phyloP scores from a whole-genome alignment of 2,329 filamentous ascomycete genomes.

The Claviceps paspali region DNA sequence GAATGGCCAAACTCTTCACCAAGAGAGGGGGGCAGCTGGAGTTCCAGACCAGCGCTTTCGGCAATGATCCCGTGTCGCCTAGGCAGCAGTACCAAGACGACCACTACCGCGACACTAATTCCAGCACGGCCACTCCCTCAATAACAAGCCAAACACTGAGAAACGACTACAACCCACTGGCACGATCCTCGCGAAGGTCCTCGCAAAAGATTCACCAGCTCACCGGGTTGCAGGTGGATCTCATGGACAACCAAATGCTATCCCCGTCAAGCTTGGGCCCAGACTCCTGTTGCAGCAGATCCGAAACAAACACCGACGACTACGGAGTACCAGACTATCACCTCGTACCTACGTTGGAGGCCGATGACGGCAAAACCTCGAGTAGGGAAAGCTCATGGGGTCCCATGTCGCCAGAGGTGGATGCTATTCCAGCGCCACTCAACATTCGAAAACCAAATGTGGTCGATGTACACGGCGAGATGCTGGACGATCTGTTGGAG shows the following conservation, averaged over 20 bases:
- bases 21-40: neutral
- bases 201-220: slow-evolving; percentile 26
- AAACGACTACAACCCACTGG: neutral
- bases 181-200: slow-evolving; percentile 11
- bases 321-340: slow-evolving; percentile 2
- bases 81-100: neutral
- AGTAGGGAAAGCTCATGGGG: slow-evolving; percentile 12
- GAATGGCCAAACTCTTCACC: neutral
- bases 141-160: neutral
- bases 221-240: slow-evolving; percentile 23
- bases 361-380: slow-evolving; percentile 8
- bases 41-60: neutral
- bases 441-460: slow-evolving; percentile 1
- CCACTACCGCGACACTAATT: neutral
- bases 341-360: slow-evolving; percentile 8
- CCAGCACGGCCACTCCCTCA: neutral
- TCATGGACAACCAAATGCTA: slow-evolving; percentile 7
- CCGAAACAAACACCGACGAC: neutral
- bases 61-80: neutral
- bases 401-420: slow-evolving; percentile 8
- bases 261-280: slow-evolving; percentile 1
- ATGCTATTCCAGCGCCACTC: slow-evolving; percentile 6
- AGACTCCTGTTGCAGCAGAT: slow-evolving; percentile 4
- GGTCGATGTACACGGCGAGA: slow-evolving; percentile 4
- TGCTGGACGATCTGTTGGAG: slow-evolving; percentile 1